Percentiles rank a stretch among this genome's conserved stretches.
phyloP scores from a whole-genome alignment of 2,329 filamentous ascomycete genomes.

The Intubia oerlemansii region DNA sequence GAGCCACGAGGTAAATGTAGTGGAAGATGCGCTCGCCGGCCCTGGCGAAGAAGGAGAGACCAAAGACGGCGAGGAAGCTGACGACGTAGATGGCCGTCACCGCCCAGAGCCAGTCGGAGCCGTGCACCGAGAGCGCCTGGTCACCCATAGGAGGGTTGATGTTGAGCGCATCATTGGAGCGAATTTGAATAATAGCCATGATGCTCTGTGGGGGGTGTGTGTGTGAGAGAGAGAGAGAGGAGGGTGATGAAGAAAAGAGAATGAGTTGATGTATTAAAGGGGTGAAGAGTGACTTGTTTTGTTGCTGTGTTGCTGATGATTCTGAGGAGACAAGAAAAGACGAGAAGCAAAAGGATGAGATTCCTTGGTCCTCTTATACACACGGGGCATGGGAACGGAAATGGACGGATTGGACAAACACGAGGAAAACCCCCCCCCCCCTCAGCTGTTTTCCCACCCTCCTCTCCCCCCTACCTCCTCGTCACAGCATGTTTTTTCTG shows the following conservation, averaged over 20 bases:
- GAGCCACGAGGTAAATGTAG: constrained; percentile 28
- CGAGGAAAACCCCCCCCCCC: too few species aligned
- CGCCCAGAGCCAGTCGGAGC: constrained; percentile 33
- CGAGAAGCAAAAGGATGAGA: too few species aligned
- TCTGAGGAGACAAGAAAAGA: too few species aligned
- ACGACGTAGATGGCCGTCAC: constrained; percentile 26
- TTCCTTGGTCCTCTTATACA: too few species aligned
- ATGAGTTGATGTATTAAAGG: neutral
- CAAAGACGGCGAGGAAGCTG: constrained; percentile 21
- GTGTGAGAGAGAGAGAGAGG: too few species aligned
- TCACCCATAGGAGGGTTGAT: constrained; percentile 22
- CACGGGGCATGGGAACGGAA: too few species aligned
- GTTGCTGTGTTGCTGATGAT: neutral
- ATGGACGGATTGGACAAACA: too few species aligned
- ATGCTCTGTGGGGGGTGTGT: constrained; percentile 1
- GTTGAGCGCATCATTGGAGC: constrained; percentile 23
- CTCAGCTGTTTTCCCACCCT: too few species aligned
- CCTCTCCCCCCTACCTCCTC: too few species aligned
- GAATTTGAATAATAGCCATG: constrained; percentile 14
- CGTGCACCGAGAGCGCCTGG: constrained; percentile 19
- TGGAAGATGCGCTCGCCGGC: constrained; percentile 32
- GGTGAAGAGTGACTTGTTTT: neutral
- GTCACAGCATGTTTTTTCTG: too few species aligned
- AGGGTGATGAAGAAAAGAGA: too few species aligned
- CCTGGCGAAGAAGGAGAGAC: constrained; percentile 19